Evolutionary conservation across 176 grass and related monocot species (phyloP).

Genomic region (Aegilops bicornis): DNA sequence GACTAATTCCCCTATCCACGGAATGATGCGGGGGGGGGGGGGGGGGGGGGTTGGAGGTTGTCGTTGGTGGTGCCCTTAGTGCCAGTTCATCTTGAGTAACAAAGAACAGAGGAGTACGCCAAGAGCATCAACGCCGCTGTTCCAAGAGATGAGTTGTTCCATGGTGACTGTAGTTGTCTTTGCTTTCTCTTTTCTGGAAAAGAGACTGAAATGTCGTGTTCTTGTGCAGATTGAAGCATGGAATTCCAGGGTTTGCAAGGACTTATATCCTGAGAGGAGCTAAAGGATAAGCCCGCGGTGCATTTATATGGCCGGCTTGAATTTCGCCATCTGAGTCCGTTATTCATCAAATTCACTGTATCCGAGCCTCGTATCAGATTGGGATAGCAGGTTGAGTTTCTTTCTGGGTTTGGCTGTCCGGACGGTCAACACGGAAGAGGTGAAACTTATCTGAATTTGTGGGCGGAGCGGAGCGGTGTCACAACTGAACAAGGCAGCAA

Average conservation of each 20-base stretch:
- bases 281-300: constrained; percentile 12
- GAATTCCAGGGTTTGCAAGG: background rate
- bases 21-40: fast-evolving
- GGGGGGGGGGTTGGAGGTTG: too few relatives aligned
- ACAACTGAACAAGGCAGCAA: constrained; percentile 2
- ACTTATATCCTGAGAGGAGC: constrained; percentile 12
- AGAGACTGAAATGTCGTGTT: background rate
- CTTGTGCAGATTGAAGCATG: background rate
- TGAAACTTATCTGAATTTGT: constrained; percentile 16
- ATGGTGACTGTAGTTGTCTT: background rate
- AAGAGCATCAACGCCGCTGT: constrained; percentile 73
- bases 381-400: background rate
- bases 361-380: too few relatives aligned
- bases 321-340: background rate
- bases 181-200: background rate
- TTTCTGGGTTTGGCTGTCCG: too few relatives aligned
- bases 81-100: too few relatives aligned
- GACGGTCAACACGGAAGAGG: background rate
- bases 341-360: too few relatives aligned
- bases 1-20: too few relatives aligned
- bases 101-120: constrained; percentile 42
- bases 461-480: background rate
- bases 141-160: constrained; percentile 34
- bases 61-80: too few relatives aligned
- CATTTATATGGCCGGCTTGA: background rate